Percentiles rank a stretch among this genome's conserved stretches.
Conservation (phyloP, 257 asterid species). For the Cordia subcordata region DNA sequence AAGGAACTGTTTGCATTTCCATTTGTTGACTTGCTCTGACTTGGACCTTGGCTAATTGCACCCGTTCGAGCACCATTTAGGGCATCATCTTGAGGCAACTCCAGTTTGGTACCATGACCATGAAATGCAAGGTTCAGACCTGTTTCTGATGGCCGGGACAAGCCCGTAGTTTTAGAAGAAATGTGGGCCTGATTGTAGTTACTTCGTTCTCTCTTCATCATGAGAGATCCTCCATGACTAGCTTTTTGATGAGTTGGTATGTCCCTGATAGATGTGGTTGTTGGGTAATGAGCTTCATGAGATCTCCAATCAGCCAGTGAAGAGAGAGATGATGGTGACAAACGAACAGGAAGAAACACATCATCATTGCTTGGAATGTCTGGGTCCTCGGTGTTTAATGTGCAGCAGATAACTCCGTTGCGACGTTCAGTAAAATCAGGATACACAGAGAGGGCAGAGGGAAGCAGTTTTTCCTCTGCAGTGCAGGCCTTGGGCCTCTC, state of each 20-base stretch:
- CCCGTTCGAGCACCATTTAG: constrained; percentile 21
- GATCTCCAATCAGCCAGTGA: constrained; percentile 29
- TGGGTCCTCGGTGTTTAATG: constrained; percentile 59
- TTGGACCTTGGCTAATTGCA: constrained; percentile 14
- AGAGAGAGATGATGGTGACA: constrained; percentile 35
- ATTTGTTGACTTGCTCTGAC: constrained; percentile 24
- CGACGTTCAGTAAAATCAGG: constrained; percentile 48
- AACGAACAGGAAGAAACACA: constrained; percentile 67
- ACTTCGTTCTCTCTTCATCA: constrained; percentile 15
- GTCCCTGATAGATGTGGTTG: constrained; percentile 29
- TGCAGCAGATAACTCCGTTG: constrained; percentile 69
- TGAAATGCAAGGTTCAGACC: constrained; percentile 16
- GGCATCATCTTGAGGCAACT: constrained; percentile 30
- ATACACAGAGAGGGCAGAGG: constrained; percentile 32
- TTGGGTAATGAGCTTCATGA: constrained; percentile 33
- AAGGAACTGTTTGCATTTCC: constrained; percentile 16
- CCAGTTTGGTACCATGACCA: constrained; percentile 33
- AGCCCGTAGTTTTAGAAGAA: constrained; percentile 24
- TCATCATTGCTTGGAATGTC: constrained; percentile 83
- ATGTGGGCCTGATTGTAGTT: not conserved
- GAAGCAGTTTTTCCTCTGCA: constrained; percentile 29
- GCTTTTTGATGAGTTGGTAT: constrained; percentile 26
- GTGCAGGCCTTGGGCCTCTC: constrained; percentile 13
- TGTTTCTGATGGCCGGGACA: constrained; percentile 14
- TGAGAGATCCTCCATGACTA: constrained; percentile 25